phyloP scores from a whole-genome alignment of 2,329 filamentous ascomycete genomes.

The Zymoseptoria crescenta region DNA sequence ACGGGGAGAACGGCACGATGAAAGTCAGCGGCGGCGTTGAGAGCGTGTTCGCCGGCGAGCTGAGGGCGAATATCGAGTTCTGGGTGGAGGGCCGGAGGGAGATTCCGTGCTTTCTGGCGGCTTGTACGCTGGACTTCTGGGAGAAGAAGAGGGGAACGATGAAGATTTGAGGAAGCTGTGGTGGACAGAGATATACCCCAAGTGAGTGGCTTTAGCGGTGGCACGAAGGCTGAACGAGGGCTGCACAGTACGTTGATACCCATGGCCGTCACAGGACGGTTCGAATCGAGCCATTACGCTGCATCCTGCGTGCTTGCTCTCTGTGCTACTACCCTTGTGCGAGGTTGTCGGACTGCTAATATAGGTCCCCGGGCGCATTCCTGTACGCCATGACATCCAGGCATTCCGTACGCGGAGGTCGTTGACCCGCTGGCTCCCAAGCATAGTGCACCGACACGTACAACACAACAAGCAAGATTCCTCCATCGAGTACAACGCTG shows the following conservation, averaged over 20 bases:
- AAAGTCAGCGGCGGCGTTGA: conserved; percentile 88
- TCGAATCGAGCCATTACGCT: background rate
- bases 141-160: conserved; percentile 49
- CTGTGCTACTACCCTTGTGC: no score
- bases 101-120: conserved; percentile 87
- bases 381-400: no score
- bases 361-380: no score
- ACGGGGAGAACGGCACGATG: conserved; percentile 93
- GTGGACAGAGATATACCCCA: background rate
- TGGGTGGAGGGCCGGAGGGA: conserved; percentile 93
- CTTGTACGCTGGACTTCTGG: conserved; percentile 86
- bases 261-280: background rate
- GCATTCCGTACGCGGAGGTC: no score
- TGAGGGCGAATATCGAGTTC: conserved; percentile 80
- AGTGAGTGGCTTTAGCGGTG: background rate
- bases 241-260: background rate
- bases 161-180: conserved; percentile 13
- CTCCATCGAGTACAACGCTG: background rate
- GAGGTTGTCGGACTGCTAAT: no score
- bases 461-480: background rate
- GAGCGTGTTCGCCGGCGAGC: conserved; percentile 77
- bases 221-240: background rate
- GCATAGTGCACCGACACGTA: no score
- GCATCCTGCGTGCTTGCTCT: background rate
- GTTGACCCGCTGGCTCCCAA: no score